Evolutionary conservation across 2,329 filamentous ascomycete genomes (phyloP).

Genomic region (Trichophyton simii): DNA sequence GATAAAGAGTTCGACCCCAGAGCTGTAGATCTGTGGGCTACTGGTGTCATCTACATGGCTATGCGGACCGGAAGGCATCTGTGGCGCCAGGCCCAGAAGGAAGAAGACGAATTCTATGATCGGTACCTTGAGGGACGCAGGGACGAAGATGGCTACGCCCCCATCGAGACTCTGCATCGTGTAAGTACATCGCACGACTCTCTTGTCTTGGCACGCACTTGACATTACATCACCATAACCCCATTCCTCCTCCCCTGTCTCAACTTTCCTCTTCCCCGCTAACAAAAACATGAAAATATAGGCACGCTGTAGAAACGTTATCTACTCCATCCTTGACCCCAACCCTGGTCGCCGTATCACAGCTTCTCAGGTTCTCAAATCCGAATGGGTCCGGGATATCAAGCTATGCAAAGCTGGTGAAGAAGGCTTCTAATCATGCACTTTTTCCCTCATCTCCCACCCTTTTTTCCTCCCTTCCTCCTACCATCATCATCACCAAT

Average conservation of each 20-base stretch:
- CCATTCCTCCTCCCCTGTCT: not conserved
- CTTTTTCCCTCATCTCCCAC: not conserved
- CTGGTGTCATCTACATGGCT: slow-evolving; percentile 98
- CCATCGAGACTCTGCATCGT: slow-evolving; percentile 87
- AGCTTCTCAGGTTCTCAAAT: slow-evolving; percentile 91
- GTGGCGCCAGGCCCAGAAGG: slow-evolving; percentile 93
- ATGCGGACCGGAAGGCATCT: slow-evolving; percentile 94
- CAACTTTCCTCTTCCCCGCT: slow-evolving; percentile 1
- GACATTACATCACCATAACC: too few species aligned
- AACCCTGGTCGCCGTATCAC: slow-evolving; percentile 87
- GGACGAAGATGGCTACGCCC: slow-evolving; percentile 89
- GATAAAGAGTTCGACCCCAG: slow-evolving; percentile 94
- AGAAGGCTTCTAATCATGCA: slow-evolving; percentile 58
- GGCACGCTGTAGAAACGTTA: slow-evolving; percentile 96
- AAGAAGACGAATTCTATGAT: slow-evolving; percentile 94
- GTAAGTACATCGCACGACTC: slow-evolving; percentile 44
- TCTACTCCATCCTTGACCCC: slow-evolving; percentile 95
- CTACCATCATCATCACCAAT: not conserved
- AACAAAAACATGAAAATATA: slow-evolving; percentile 27
- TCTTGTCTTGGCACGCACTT: not conserved
- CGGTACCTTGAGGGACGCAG: slow-evolving; percentile 85
- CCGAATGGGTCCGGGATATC: slow-evolving; percentile 96
- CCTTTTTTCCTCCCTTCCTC: not conserved
- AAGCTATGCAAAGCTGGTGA: slow-evolving; percentile 93
- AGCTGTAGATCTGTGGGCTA: slow-evolving; percentile 97